Evolutionary conservation across 2,329 filamentous ascomycete genomes (phyloP), one percentile per base, ranked within the genome.

Genomic region (Cordyceps pruinosa): DNA sequence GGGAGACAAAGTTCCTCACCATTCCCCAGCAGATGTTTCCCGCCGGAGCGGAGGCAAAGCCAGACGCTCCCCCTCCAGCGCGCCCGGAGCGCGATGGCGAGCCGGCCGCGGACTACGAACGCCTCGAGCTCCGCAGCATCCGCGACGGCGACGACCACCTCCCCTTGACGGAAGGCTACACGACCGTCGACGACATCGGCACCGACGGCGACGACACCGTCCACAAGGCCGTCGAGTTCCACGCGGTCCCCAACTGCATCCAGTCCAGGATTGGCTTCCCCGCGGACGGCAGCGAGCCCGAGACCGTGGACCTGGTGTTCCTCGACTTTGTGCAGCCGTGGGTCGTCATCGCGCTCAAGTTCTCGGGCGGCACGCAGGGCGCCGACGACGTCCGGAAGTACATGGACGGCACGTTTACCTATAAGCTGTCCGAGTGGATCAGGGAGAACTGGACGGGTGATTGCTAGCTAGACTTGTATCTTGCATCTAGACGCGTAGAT

Each of bases 251-350:
- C 7, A 97, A 97, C 70, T 90, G 86, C 69, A 83, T 99, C 58
- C 87, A 93, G 69, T 76, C 87, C 1, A 73, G 82, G 58, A 80
- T 88, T 63, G 76, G 72, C 1, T 88, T 95, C 64, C 79, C 85
- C 2, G 64, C 72, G 10, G 73, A 70, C 6, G 77, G 68, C 6
- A 50, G 46, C 28, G 75, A 82, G 17, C 89, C 90, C 0, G 82
- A 88, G 53, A 86, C 73, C 1, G 90, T 99, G 1, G 93, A 97
- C 69, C 70, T 99, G 8, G 85, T 97, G 15, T 99, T 95, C 68
- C 83, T 96, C 58, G 91, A 96, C 68, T 99, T 97, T 69, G 85
- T 97, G 35, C 82, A 94, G 71, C 85, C 85, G 10, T 95, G 88
- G 81, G 75, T 97, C 39, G 71, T 96, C 19, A 73, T 87, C 12